These are phyloP conservation scores for Nyssa sinensis DNA, from an alignment of 148 eudicot species.

Conservation along the genomic window DNA sequence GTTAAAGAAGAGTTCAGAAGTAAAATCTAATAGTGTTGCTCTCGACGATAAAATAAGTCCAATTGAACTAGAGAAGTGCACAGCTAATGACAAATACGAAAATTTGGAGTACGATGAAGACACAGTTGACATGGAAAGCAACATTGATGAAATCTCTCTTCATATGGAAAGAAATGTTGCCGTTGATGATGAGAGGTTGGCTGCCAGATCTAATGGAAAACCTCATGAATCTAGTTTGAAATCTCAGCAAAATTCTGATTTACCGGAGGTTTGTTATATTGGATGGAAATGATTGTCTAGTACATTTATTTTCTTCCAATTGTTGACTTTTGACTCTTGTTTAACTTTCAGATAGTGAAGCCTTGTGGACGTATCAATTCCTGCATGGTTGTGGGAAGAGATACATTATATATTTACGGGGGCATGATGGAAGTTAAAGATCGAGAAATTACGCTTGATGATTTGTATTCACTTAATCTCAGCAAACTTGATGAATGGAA, in stretches of 20 bases:
- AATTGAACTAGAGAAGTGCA: constrained; percentile 29
- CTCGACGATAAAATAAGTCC: constrained; percentile 25
- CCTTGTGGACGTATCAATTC: constrained; percentile 98
- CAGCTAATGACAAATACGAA: constrained; percentile 37
- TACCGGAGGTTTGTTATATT: constrained; percentile 62
- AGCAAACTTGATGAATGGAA: constrained; percentile 98
- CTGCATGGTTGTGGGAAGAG: constrained; percentile 83
- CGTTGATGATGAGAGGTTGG: constrained; percentile 26
- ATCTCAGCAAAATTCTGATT: constrained; percentile 39
- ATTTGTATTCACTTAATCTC: constrained; percentile 83
- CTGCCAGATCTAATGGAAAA: constrained; percentile 28
- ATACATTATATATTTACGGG: constrained; percentile 85
- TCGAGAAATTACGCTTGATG: constrained; percentile 92
- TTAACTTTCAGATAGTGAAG: constrained; percentile 65
- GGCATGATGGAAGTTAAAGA: constrained; percentile 99
- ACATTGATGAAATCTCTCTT: constrained; percentile 51
- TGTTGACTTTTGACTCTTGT: constrained; percentile 3
- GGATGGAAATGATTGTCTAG: constrained; percentile 8
- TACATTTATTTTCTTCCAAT: neutral
- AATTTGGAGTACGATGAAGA: constrained; percentile 48
- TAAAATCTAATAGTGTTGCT: constrained; percentile 24
- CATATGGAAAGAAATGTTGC: constrained; percentile 37
- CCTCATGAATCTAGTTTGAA: constrained; percentile 36
- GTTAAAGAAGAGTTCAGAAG: constrained; percentile 49
- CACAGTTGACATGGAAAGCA: constrained; percentile 36